A percentile compares a stretch with the other conserved stretches of the same genome.
Conservation (phyloP, 2,329 filamentous ascomycete genomes). For the Penicillium fuscoglaucum region DNA sequence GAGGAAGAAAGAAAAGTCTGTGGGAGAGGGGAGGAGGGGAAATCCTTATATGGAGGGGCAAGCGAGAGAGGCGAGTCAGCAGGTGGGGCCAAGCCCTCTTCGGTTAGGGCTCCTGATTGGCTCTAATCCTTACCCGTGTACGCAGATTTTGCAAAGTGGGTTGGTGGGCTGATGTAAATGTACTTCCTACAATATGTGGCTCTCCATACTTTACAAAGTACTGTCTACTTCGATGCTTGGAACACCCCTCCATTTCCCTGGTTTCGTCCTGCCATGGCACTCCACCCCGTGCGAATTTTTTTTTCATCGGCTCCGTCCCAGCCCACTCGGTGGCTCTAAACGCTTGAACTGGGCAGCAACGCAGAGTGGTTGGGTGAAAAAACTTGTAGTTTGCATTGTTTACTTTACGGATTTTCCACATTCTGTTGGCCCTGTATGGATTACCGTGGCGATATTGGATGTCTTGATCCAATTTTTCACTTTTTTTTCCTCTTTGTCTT, state of each 20-base stretch:
- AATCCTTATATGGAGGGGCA: conserved; percentile 51
- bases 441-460: background rate
- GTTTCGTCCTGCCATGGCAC: conserved; percentile 24
- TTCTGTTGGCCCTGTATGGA: background rate
- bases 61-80: conserved; percentile 42
- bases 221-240: conserved; percentile 3
- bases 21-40: conserved; percentile 46
- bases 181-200: background rate
- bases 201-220: conserved; percentile 8
- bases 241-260: conserved; percentile 27
- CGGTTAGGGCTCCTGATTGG: conserved; percentile 31
- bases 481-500: background rate
- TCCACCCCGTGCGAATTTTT: conserved; percentile 31
- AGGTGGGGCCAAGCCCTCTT: conserved; percentile 39
- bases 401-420: conserved; percentile 5
- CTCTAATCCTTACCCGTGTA: conserved; percentile 18
- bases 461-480: background rate
- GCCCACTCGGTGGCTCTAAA: conserved; percentile 18
- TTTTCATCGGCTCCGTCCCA: conserved; percentile 20
- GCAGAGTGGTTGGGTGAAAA: conserved; percentile 28
- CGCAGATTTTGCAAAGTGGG: conserved; percentile 37
- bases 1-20: conserved; percentile 41
- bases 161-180: conserved; percentile 11
- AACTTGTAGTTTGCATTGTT: conserved; percentile 15
- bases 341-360: conserved; percentile 41